Conservation (phyloP, 2,329 filamentous ascomycete species). For the Ceratocystis cubensis region DNA sequence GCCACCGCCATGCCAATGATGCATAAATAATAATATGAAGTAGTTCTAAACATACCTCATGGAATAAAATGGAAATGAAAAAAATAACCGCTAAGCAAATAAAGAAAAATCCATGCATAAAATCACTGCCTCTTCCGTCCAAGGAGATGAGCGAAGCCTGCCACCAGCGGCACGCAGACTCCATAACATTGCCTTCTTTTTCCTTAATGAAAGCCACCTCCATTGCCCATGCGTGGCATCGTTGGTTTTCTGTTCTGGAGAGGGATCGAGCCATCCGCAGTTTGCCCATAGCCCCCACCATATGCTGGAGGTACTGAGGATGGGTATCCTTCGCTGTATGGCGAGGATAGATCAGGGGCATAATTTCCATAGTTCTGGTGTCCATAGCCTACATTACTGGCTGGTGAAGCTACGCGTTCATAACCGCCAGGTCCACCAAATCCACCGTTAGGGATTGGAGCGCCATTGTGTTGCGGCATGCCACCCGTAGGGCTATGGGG, state of each 20-base stretch:
- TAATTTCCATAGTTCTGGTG: not conserved
- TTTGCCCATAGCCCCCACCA: slow-evolving; percentile 12
- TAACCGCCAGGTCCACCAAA: not conserved
- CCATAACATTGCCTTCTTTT: not conserved
- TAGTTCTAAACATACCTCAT: not conserved
- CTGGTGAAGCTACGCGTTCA: slow-evolving; percentile 12
- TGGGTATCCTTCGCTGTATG: not conserved
- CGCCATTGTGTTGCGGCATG: not conserved
- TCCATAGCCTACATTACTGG: not conserved
- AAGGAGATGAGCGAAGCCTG: not conserved
- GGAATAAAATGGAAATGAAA: too few species aligned
- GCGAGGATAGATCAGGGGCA: not conserved
- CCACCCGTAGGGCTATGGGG: not conserved
- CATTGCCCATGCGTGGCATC: not conserved
- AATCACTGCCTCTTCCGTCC: not conserved
- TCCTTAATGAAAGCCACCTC: not conserved
- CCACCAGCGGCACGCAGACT: not conserved
- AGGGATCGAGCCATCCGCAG: slow-evolving; percentile 10
- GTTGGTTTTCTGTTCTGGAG: slow-evolving; percentile 12
- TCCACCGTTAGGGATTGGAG: not conserved
- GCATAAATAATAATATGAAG: not conserved
- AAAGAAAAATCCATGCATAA: not conserved
- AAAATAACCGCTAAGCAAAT: not conserved
- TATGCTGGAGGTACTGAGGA: not conserved
- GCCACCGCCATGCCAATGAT: not conserved